A percentile compares a stretch with the other conserved stretches of the same genome.
Evolutionary conservation across 148 eudicot genomes (phyloP).

Genomic region (Heliosperma pusillum): DNA sequence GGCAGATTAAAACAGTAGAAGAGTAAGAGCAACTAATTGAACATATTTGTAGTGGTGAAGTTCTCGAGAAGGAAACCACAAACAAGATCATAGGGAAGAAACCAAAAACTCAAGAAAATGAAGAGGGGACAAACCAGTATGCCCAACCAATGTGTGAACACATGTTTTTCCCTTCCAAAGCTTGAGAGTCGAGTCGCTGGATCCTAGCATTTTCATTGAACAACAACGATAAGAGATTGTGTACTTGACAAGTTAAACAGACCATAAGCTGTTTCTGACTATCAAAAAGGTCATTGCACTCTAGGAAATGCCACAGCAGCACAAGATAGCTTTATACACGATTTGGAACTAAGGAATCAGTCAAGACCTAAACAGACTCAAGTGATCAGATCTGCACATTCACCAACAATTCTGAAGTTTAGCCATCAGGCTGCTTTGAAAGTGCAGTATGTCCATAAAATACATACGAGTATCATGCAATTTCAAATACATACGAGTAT

Average conservation of each 20-base stretch:
- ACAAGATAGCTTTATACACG: background rate
- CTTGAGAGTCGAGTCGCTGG: slow-evolving; percentile 86
- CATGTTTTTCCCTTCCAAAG: slow-evolving; percentile 87
- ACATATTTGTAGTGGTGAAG: background rate
- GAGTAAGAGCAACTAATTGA: background rate
- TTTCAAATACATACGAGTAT: too few relatives aligned
- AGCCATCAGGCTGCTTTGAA: background rate
- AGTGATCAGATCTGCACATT: background rate
- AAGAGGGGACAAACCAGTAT: slow-evolving; percentile 47
- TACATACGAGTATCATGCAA: too few relatives aligned
- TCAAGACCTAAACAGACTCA: background rate
- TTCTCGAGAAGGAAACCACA: background rate
- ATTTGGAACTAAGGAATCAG: background rate
- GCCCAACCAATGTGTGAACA: slow-evolving; percentile 66
- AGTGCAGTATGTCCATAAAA: slow-evolving; percentile 4
- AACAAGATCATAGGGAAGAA: background rate
- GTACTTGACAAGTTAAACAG: background rate
- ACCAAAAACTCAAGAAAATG: background rate
- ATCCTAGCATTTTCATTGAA: slow-evolving; percentile 54
- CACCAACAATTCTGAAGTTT: background rate
- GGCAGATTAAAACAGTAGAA: background rate
- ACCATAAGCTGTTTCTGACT: background rate
- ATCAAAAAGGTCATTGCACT: background rate
- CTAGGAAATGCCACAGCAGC: background rate
- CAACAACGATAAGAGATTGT: background rate